Evolutionary conservation across 345 rosid species (phyloP), one percentile per base, ranked within the genome.

Genomic region (Lepidium africanum): DNA sequence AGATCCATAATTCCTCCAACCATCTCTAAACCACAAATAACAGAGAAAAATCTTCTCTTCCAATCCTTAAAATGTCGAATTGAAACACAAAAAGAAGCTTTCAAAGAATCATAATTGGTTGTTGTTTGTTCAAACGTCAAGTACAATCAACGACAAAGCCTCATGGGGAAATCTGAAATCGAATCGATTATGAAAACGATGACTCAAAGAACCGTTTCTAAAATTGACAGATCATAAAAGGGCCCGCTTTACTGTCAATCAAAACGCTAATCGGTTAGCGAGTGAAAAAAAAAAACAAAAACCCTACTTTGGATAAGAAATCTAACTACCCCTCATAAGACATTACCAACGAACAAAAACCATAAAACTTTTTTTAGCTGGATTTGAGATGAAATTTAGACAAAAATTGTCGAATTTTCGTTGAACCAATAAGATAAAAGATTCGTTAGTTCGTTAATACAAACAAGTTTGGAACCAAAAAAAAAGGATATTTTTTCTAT

Each of bases 1-100:
- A 76, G 85, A 65, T 88, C 95, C 87, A 84, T 84, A 41, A 8
- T 67, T 27, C 58, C 59, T 48, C 12, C 61, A 33, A 46, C 56
- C 53, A 72, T 37, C 73, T 60, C 58, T 37, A 10, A n/a, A 51
- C 17, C 35, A 27, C 51, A 49, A 46, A 65, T 39, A 63, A 59
- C 38, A 27, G 17, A 59, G 43, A 27, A 5, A 36, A 23, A 9
- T 40, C 56, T 14, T 4, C 13, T 53, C 30, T 54, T 54, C 65
- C 36, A 70, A 69, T 53, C 33, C 33, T 30, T 6, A 30, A 30
- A 30, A 30, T 25, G 21, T 41, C 13, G 6, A 35, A 67, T 32
- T 51, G 8, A 21, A 36, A 53, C 25, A 14, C 17, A n/a, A 11
- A 12, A n/a, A 14, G 25, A 23, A 23, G 36, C 16, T 14, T 23